Evolutionary conservation across 805 yeast genomes (phyloP).

Genomic region (Dipodascopsis tothii): DNA sequence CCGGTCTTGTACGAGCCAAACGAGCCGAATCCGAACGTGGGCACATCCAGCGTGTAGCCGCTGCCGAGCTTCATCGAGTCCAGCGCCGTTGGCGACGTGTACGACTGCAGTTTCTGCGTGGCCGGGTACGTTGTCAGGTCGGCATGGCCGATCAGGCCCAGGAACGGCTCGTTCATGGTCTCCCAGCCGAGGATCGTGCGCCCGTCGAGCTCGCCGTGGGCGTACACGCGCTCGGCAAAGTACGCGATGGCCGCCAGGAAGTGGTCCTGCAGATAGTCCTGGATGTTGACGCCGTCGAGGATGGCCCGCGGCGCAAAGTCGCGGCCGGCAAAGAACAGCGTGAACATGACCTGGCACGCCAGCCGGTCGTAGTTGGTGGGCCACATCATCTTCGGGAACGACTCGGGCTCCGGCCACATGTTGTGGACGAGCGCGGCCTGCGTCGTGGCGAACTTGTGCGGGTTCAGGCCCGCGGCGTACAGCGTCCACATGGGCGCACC

Average conservation of each 20-base stretch:
- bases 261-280: slow-evolving; percentile 63
- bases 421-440: slow-evolving; percentile 79
- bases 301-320: slow-evolving; percentile 67
- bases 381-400: slow-evolving; percentile 85
- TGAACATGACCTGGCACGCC: slow-evolving; percentile 75
- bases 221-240: slow-evolving; percentile 39
- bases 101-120: slow-evolving; percentile 58
- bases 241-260: slow-evolving; percentile 49
- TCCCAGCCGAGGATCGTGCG: slow-evolving; percentile 73
- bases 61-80: slow-evolving; percentile 69
- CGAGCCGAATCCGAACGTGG: slow-evolving; percentile 58
- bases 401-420: slow-evolving; percentile 37
- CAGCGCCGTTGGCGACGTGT: slow-evolving; percentile 75
- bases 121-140: slow-evolving; percentile 47
- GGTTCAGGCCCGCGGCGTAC: slow-evolving; percentile 80
- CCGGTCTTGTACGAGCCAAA: slow-evolving; percentile 72
- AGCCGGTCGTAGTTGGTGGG: slow-evolving; percentile 74
- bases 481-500: slow-evolving; percentile 95
- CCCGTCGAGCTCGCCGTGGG: slow-evolving; percentile 42
- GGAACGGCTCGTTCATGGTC: slow-evolving; percentile 76
- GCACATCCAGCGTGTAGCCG: slow-evolving; percentile 66
- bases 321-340: slow-evolving; percentile 74
- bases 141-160: slow-evolving; percentile 60
- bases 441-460: slow-evolving; percentile 58
- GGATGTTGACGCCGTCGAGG: slow-evolving; percentile 68